A percentile compares a stretch with the other conserved stretches of the same genome.
Evolutionary conservation across 1,139 yeast species (phyloP).

Genomic region (Barnettozyma hawaiiensis): DNA sequence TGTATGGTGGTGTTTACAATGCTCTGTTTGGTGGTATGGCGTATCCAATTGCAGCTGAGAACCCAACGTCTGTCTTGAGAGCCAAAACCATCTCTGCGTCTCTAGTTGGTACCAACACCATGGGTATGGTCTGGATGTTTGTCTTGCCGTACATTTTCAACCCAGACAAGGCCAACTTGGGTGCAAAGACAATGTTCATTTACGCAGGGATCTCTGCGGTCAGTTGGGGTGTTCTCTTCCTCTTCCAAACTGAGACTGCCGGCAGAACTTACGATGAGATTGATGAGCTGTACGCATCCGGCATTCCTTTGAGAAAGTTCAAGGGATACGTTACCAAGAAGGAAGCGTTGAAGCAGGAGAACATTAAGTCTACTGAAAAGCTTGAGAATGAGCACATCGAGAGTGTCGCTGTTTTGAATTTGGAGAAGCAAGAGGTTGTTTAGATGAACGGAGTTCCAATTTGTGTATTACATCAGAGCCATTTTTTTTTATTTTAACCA

Average conservation of each 20-base stretch:
- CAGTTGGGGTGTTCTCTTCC: slow-evolving; percentile 29
- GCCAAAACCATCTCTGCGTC: slow-evolving; percentile 35
- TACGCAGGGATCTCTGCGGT: slow-evolving; percentile 33
- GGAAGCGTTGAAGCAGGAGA: slow-evolving; percentile 3
- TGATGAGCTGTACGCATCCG: slow-evolving; percentile 31
- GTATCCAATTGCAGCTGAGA: slow-evolving; percentile 34
- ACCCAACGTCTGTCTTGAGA: slow-evolving; percentile 34
- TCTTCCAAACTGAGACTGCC: slow-evolving; percentile 36
- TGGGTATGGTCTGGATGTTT: slow-evolving; percentile 33
- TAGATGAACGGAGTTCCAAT: too few relatives aligned
- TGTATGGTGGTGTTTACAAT: slow-evolving; percentile 31
- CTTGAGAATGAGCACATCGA: not conserved
- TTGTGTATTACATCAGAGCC: too few relatives aligned
- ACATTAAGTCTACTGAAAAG: slow-evolving; percentile 7
- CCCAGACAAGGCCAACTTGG: slow-evolving; percentile 38
- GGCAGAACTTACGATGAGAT: slow-evolving; percentile 37
- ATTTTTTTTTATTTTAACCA: too few relatives aligned
- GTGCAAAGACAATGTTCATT: slow-evolving; percentile 40
- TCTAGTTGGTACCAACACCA: slow-evolving; percentile 29
- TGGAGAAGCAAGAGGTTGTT: too few relatives aligned
- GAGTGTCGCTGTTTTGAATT: too few relatives aligned
- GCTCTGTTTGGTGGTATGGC: slow-evolving; percentile 31
- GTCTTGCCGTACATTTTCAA: slow-evolving; percentile 40
- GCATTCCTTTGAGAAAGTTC: slow-evolving; percentile 30
- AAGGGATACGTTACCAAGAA: slow-evolving; percentile 7